Evolutionary conservation across 1,139 yeast genomes (phyloP).

Genomic region (Blastobotrys malaysiensis): DNA sequence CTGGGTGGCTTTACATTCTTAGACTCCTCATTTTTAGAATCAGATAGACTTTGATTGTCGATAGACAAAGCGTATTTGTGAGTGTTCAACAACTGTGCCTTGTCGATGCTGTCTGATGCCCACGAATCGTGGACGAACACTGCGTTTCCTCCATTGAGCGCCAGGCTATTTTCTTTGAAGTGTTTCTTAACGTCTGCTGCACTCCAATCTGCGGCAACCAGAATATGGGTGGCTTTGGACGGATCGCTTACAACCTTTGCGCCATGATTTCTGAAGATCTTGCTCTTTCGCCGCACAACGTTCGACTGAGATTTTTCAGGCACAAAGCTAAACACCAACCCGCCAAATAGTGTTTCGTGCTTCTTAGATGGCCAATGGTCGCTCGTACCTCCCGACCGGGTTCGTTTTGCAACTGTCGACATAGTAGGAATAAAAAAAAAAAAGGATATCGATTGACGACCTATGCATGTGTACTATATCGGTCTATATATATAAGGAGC

Average conservation of each 20-base stretch:
- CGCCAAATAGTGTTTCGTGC: background rate
- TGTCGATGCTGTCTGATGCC: slow-evolving; percentile 37
- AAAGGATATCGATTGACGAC: no score
- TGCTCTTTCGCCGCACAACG: slow-evolving; percentile 2
- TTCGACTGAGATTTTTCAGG: slow-evolving; percentile 1
- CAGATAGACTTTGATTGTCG: background rate
- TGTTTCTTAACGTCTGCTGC: slow-evolving; percentile 10
- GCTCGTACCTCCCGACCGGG: background rate
- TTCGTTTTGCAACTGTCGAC: slow-evolving; percentile 5
- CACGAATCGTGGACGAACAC: slow-evolving; percentile 32
- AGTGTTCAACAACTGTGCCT: slow-evolving; percentile 21
- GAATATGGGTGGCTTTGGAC: slow-evolving; percentile 28
- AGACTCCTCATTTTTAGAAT: background rate
- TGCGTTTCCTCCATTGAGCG: slow-evolving; percentile 1
- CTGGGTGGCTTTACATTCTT: no score
- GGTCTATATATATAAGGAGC: background rate
- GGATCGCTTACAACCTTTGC: slow-evolving; percentile 29
- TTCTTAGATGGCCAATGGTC: background rate
- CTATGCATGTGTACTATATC: background rate
- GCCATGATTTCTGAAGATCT: slow-evolving; percentile 27
- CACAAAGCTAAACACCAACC: slow-evolving; percentile 1
- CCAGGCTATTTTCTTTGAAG: slow-evolving; percentile 7
- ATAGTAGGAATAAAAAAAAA: background rate
- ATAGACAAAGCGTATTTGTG: background rate
- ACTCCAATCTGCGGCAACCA: slow-evolving; percentile 26